Percentiles rank a stretch among this genome's conserved stretches.
These are phyloP conservation scores for Aspergillus steynii DNA, from an alignment of 495 filamentous ascomycete genomes.

Conservation along the genomic window DNA sequence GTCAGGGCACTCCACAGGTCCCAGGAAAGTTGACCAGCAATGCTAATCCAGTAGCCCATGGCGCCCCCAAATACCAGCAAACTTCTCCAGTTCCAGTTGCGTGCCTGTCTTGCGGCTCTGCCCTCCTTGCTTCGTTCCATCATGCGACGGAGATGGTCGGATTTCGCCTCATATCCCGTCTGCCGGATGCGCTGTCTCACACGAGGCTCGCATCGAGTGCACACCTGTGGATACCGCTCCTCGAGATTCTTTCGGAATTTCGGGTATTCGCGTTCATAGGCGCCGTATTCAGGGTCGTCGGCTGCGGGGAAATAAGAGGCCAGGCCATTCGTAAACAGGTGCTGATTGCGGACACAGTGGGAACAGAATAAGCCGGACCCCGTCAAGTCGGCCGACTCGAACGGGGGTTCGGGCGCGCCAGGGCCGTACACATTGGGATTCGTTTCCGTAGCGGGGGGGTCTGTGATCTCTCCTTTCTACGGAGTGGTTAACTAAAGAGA, in stretches of 20 bases:
- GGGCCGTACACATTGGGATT: slow-evolving; percentile 27
- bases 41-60: slow-evolving; percentile 54
- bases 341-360: slow-evolving; percentile 80
- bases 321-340: slow-evolving; percentile 64
- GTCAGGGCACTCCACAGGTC: slow-evolving; percentile 34
- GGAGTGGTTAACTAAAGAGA: slow-evolving; percentile 4
- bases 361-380: slow-evolving; percentile 68
- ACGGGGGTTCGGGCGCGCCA: slow-evolving; percentile 30
- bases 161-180: slow-evolving; percentile 74
- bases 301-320: slow-evolving; percentile 70
- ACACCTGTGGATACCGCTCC: slow-evolving; percentile 80
- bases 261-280: slow-evolving; percentile 57
- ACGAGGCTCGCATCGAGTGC: slow-evolving; percentile 68
- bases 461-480: slow-evolving; percentile 81
- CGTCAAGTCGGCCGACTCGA: slow-evolving; percentile 35
- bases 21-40: slow-evolving; percentile 47
- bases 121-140: slow-evolving; percentile 62
- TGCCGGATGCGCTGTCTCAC: slow-evolving; percentile 64
- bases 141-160: slow-evolving; percentile 71
- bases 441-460: slow-evolving; percentile 68
- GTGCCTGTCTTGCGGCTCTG: slow-evolving; percentile 39
- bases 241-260: slow-evolving; percentile 66
- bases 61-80: slow-evolving; percentile 47
- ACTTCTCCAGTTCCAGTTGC: slow-evolving; percentile 51
- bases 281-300: slow-evolving; percentile 61